Base-by-base conservation (phyloP, 2,329 filamentous ascomycete genomes). In the Penicillium verrucosum region DNA sequence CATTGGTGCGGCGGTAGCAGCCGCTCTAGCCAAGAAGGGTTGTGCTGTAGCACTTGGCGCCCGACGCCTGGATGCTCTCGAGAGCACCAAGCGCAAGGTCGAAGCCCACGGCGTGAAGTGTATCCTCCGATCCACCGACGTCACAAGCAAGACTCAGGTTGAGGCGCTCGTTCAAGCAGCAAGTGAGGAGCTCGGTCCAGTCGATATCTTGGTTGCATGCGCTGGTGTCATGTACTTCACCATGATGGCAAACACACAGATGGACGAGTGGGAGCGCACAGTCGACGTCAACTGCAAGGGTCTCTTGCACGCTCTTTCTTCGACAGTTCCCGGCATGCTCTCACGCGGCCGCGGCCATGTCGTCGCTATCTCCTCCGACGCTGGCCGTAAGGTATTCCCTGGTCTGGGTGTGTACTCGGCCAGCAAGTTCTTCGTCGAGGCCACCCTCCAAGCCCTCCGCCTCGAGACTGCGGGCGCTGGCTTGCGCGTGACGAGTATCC, bases 221-320 rank as follows among this genome's bases (percentile, higher is more conserved):
- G 90, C 89, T 0, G 89, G 89, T 36, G 89, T 93, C 69, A 93
- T 93, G 89, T 93, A 93, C 77, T 93, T 86, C 75, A 92, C 89
- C 53, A 86, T 92, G 85, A 92, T 93, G 89, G 84, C 86, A 55
- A 92, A 92, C 69, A 82, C 78, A 16, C 82, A 88, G 61, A 83
- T 79, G 0, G 87, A 89, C 5, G 86, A 93, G 66, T 93, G 89
- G 89, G 86, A 92, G 61, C 87, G 84, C 56, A 92, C 89, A 0
- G 89, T 93, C 41, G 89, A 92, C 65, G 88, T 93, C 64, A 93
- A 93, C 77, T 92, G 89, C 84, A 92, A 92, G 75, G 89, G 89
- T 37, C 81, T 93, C 1, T 77, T 92, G 52, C 82, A 93, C 78
- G 87, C 85, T 62, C 80, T 93, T 3, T 83, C 88, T 0, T 81